Evolutionary conservation across 495 filamentous ascomycete genomes (phyloP).

Genomic region (Physcia stellaris): DNA sequence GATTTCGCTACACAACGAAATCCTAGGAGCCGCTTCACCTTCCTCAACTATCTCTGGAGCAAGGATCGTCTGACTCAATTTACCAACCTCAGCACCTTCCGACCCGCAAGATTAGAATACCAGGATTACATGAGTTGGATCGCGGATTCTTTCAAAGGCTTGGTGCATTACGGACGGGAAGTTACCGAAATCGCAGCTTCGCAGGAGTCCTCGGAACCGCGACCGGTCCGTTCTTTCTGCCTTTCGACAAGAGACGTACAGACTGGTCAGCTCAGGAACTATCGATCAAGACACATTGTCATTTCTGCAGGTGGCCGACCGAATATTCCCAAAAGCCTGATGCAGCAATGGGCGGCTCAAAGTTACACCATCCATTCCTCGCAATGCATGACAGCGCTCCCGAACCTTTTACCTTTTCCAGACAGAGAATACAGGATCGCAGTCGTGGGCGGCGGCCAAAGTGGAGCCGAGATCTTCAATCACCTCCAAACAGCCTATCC

Average conservation of each 20-base stretch:
- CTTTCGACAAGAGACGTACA: conserved; percentile 38
- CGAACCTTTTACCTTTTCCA: conserved; percentile 34
- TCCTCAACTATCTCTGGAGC: conserved; percentile 80
- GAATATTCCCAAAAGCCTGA: conserved; percentile 55
- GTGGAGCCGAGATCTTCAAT: conserved; percentile 88
- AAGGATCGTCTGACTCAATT: conserved; percentile 73
- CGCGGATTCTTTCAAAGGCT: conserved; percentile 61
- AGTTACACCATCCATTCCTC: conserved; percentile 74
- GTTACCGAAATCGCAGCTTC: conserved; percentile 47
- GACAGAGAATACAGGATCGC: conserved; percentile 58
- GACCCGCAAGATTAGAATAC: conserved; percentile 76
- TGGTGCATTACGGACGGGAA: conserved; percentile 66
- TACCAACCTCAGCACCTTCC: conserved; percentile 77
- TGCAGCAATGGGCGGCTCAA: no score
- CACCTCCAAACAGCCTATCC: conserved; percentile 74
- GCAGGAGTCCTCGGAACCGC: conserved; percentile 22
- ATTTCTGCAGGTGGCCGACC: conserved; percentile 74
- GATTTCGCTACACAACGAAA: conserved; percentile 82
- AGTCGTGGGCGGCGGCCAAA: conserved; percentile 80
- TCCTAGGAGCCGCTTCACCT: conserved; percentile 83
- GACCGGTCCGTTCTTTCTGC: conserved; percentile 36
- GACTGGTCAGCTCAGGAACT: conserved; percentile 36
- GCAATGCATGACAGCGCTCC: conserved; percentile 56
- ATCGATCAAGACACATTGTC: conserved; percentile 65
- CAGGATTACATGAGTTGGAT: conserved; percentile 95